Percentiles rank a stretch among this genome's conserved stretches.
Evolutionary conservation across 1,284 basidiomycete genomes (phyloP).

Genomic region (Anthracocystis walkeri): DNA sequence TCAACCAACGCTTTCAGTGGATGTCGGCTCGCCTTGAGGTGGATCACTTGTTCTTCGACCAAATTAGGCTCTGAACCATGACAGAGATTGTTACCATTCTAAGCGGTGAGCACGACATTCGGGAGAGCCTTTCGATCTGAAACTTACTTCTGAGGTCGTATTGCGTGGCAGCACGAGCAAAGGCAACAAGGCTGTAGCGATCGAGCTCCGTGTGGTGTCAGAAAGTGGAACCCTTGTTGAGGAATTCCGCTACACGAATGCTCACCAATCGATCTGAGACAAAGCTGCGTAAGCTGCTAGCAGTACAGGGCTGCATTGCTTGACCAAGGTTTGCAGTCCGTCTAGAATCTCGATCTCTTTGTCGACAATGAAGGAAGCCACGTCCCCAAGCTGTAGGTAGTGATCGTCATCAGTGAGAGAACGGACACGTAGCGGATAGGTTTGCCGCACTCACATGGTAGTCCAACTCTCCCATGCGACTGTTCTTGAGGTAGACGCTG

Average conservation of each 20-base stretch:
- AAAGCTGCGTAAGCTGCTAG: slow-evolving; percentile 24
- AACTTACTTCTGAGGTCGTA: slow-evolving; percentile 38
- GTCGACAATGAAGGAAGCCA: slow-evolving; percentile 46
- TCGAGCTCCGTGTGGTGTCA: neutral
- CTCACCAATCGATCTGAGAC: slow-evolving; percentile 48
- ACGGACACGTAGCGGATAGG: neutral
- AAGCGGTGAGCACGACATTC: neutral
- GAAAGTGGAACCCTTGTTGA: neutral
- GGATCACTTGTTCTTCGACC: slow-evolving; percentile 30
- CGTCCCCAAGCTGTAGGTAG: slow-evolving; percentile 36
- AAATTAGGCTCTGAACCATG: slow-evolving; percentile 23
- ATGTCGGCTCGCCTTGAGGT: slow-evolving; percentile 38
- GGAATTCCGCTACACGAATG: too few relatives aligned
- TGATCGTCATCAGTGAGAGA: neutral
- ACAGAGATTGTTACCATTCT: neutral
- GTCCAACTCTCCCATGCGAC: slow-evolving; percentile 32
- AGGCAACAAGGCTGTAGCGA: slow-evolving; percentile 29
- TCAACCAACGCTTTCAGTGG: slow-evolving; percentile 43
- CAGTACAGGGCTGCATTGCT: slow-evolving; percentile 22
- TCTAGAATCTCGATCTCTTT: slow-evolving; percentile 49
- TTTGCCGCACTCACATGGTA: slow-evolving; percentile 18
- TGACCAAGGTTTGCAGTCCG: slow-evolving; percentile 17
- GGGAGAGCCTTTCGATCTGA: too few relatives aligned
- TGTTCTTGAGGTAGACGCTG: slow-evolving; percentile 49
- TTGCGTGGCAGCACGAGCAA: slow-evolving; percentile 33